A percentile compares a stretch with the other conserved stretches of the same genome.
These are phyloP conservation scores for Citrus glauca DNA, from an alignment of 345 rosid genomes.

Conservation along the genomic window DNA sequence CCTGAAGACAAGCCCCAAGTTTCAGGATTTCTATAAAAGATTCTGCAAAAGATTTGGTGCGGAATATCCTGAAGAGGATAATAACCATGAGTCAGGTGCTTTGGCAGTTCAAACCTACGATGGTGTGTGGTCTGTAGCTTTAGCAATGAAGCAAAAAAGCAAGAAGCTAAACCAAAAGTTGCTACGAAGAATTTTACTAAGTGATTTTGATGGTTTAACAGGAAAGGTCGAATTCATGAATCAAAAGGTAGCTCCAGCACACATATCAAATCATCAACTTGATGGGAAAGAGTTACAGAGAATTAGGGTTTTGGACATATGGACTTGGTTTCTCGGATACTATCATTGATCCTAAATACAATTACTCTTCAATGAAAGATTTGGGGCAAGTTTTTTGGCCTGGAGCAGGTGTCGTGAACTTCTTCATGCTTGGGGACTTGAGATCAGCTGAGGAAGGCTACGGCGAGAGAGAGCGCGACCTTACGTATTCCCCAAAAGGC, in stretches of 20 bases:
- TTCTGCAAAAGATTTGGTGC: slow-evolving; percentile 17
- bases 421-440: too few relatives aligned
- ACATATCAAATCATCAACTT: slow-evolving; percentile 25
- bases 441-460: too few relatives aligned
- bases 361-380: slow-evolving; percentile 6
- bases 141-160: slow-evolving; percentile 8
- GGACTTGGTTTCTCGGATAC: slow-evolving; percentile 21
- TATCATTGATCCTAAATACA: not conserved
- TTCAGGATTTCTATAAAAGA: slow-evolving; percentile 2
- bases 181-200: slow-evolving; percentile 2
- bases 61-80: slow-evolving; percentile 14
- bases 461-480: too few relatives aligned
- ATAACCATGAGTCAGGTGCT: slow-evolving; percentile 22
- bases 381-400: slow-evolving; percentile 25
- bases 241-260: not conserved
- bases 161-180: not conserved
- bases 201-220: slow-evolving; percentile 17
- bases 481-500: too few relatives aligned
- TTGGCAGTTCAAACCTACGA: slow-evolving; percentile 28
- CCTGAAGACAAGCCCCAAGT: not conserved
- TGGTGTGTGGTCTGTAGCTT: slow-evolving; percentile 11
- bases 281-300: slow-evolving; percentile 20
- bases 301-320: slow-evolving; percentile 30
- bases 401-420: too few relatives aligned
- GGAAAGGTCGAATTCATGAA: slow-evolving; percentile 17